Base-by-base conservation (phyloP, 495 filamentous ascomycete genomes). In the Aspergillus biplanus region DNA sequence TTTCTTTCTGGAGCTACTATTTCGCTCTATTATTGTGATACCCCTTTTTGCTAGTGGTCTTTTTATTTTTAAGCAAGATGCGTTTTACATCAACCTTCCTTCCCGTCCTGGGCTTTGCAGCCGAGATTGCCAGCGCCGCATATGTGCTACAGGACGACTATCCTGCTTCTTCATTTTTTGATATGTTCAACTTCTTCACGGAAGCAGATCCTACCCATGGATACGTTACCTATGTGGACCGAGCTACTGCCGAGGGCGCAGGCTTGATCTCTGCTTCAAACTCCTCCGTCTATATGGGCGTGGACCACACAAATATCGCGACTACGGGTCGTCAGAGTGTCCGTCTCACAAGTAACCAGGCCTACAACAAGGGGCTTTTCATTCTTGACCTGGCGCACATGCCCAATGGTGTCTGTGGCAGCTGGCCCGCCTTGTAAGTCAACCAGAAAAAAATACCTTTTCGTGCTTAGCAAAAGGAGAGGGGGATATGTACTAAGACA, bases 181-280 rank as follows among this genome's bases (percentile, higher is more conserved):
- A 83, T 63, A 81, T 81, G 44, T 87, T 89, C 71, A 69, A 71
- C 34, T 82, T 83, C 67, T 77, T 72, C 60, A 80, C 78, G 57
- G 64, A 39, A 5, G 9, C 74, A 0, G 90, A 93, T 66, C 90
- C 89, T 13, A 92, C 90, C 5, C 69, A 86, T 57, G 90, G 89
- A 15, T 89, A 82, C 69, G 90, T 93, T 64, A 67, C 85, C 52
- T 93, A 89, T 69, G 78, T 85, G 39, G 72, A 83, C 64, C 75
- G 75, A 18, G 35, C 50, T 5, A 81, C 78, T 0, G 91, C 90
- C 46, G 78, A 81, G 56, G 60, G 65, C 15, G 66, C 72, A 18
- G 81, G 79, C 5, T 77, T 92, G 7, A 86, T 90, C 59, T 80
- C 79, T 35, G 82, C 78, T 59, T 65, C 70, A 13, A 69, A 77